Evolutionary conservation across 2,329 filamentous ascomycete genomes (phyloP).

Genomic region (Penicillium rolfsii): DNA sequence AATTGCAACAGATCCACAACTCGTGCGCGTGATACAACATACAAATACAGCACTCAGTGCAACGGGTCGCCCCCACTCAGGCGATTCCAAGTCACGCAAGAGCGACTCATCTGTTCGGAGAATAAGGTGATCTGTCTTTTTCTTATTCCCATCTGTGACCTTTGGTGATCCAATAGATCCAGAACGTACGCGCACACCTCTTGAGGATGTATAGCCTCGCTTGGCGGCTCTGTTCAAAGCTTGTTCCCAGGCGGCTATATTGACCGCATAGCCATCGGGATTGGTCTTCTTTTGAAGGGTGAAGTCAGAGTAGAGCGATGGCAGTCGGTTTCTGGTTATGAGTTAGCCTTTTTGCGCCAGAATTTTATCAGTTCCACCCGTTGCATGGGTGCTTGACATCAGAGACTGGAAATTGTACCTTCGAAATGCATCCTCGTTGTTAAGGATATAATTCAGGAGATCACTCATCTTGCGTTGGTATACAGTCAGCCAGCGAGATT

Average conservation of each 20-base stretch:
- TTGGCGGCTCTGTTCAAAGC: constrained; percentile 71
- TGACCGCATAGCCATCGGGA: constrained; percentile 81
- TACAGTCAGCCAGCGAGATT: background rate
- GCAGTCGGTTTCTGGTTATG: constrained; percentile 67
- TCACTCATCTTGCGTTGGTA: constrained; percentile 50
- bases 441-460: constrained; percentile 67
- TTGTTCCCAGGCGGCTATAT: constrained; percentile 76
- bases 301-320: constrained; percentile 89
- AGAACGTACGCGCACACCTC: constrained; percentile 30
- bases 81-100: constrained; percentile 70
- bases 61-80: constrained; percentile 78
- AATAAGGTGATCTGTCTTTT: constrained; percentile 53
- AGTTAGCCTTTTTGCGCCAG: background rate
- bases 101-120: constrained; percentile 64
- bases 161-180: constrained; percentile 15
- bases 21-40: constrained; percentile 24
- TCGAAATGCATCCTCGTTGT: constrained; percentile 64
- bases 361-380: background rate
- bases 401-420: constrained; percentile 41
- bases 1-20: background rate
- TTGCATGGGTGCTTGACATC: too few relatives aligned
- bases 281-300: constrained; percentile 72
- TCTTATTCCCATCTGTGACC: constrained; percentile 12
- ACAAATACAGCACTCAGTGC: constrained; percentile 76
- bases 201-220: constrained; percentile 60